Evolutionary conservation across 495 filamentous ascomycete species (phyloP).

Genomic region (Penicillium soppii): DNA sequence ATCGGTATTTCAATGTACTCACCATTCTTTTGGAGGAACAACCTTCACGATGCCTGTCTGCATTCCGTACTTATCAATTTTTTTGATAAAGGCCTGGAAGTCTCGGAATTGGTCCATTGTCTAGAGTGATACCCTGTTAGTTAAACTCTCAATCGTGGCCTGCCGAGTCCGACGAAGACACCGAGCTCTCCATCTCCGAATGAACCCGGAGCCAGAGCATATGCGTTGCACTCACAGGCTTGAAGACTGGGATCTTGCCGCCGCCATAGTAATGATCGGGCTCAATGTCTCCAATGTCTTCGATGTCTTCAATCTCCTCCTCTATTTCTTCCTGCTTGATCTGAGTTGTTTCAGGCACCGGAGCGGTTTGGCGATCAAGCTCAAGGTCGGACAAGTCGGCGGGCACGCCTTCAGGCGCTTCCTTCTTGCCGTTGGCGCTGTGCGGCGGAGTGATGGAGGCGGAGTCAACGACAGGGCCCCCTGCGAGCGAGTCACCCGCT

Average conservation of each 20-base stretch:
- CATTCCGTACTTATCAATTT: slow-evolving; percentile 94
- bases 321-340: slow-evolving; percentile 38
- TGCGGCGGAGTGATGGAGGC: slow-evolving; percentile 48
- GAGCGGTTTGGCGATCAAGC: slow-evolving; percentile 34
- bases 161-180: neutral
- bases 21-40: slow-evolving; percentile 93
- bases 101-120: slow-evolving; percentile 91
- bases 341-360: slow-evolving; percentile 19
- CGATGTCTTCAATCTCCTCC: slow-evolving; percentile 35
- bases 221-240: slow-evolving; percentile 61
- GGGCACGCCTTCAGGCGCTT: slow-evolving; percentile 40
- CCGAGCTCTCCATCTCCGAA: neutral
- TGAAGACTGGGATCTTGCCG: slow-evolving; percentile 91
- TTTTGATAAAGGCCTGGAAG: slow-evolving; percentile 85
- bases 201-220: neutral
- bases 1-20: slow-evolving; percentile 27
- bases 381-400: slow-evolving; percentile 50
- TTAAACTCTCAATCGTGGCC: slow-evolving; percentile 1
- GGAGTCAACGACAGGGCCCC: slow-evolving; percentile 27
- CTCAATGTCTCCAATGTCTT: slow-evolving; percentile 59
- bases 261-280: slow-evolving; percentile 86
- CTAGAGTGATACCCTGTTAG: slow-evolving; percentile 31
- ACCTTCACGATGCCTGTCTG: slow-evolving; percentile 95
- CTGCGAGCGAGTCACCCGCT: slow-evolving; percentile 26
- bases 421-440: slow-evolving; percentile 46